Evolutionary conservation across 2,329 filamentous ascomycete genomes (phyloP), one percentile per base, ranked within the genome.

Genomic region (Acephala macrosclerotiorum): DNA sequence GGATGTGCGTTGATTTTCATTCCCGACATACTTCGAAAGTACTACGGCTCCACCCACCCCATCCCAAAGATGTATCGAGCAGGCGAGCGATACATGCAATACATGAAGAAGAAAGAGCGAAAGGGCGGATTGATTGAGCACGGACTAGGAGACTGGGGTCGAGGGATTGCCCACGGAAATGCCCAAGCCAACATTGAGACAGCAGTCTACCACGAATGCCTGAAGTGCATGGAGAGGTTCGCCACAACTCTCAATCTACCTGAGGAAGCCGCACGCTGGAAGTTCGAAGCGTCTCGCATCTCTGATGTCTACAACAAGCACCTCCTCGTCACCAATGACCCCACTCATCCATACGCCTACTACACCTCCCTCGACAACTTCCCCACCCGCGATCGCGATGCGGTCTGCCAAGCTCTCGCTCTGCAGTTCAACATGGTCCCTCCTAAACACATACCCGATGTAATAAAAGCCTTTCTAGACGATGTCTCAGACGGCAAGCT

Each of bases 101-200:
- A 82, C 55, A 78, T 81, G 35, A 65, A 73, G 26, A 75, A 68
- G 0, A 80, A 79, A 65, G 79, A 81, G 65, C 75, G 79, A 1
- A 73, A 76, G 0, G 79, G 78, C 1, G 80, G 80, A 0, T 70
- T 81, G 4, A 80, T 81, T 25, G 78, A 80, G 64, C 80, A 81
- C 60, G 80, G 79, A 0, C 75, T 81, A 0, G 80, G 80, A 5
- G 79, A 82, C 51, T 81, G 80, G 80, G 80, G 80, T 3, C 75
- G 78, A 2, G 77, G 78, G 33, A 81, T 81, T 38, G 80, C 80
- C 0, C 80, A 76, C 55, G 80, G 79, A 3, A 81, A 81, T 61
- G 77, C 79, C 47, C 80, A 81, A 70, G 80, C 80, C 45, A 81
- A 81, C 66, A 81, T 81, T 22, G 80, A 81, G 66, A 81, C 80